A percentile compares a stretch with the other conserved stretches of the same genome.
phyloP scores from a whole-genome alignment of 192 early-diverging fungal genomes.

The Rhizophlyctis rosea region DNA sequence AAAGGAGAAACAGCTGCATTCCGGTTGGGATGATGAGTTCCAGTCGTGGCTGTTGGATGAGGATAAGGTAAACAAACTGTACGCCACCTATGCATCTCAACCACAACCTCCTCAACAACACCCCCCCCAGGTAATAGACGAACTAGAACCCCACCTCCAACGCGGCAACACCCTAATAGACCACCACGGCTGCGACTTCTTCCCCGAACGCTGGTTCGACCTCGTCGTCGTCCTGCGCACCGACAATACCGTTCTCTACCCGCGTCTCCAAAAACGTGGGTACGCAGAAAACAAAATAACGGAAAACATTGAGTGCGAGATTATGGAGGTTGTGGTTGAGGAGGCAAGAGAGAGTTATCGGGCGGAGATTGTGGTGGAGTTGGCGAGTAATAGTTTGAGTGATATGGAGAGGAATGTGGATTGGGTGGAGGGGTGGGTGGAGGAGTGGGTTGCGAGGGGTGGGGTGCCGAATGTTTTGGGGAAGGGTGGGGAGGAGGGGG shows the following conservation, averaged over 20 bases:
- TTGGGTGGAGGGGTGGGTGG: slow-evolving; percentile 66
- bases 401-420: slow-evolving; percentile 91
- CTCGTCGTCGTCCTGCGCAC: slow-evolving; percentile 87
- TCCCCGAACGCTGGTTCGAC: slow-evolving; percentile 98
- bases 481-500: background rate
- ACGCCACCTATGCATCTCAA: too few species aligned
- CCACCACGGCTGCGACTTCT: slow-evolving; percentile 92
- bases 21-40: slow-evolving; percentile 82
- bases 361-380: slow-evolving; percentile 74
- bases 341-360: slow-evolving; percentile 85
- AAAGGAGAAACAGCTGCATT: slow-evolving; percentile 81
- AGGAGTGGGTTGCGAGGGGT: slow-evolving; percentile 4
- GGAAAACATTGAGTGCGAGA: slow-evolving; percentile 96
- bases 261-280: slow-evolving; percentile 74
- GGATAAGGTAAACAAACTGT: slow-evolving; percentile 64
- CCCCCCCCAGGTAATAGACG: slow-evolving; percentile 72
- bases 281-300: slow-evolving; percentile 81
- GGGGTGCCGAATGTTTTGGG: background rate
- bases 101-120: too few species aligned
- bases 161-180: slow-evolving; percentile 87
- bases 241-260: slow-evolving; percentile 74
- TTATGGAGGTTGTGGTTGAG: slow-evolving; percentile 92
- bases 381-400: slow-evolving; percentile 73
- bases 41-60: slow-evolving; percentile 88
- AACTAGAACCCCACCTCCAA: slow-evolving; percentile 79